A percentile compares a stretch with the other conserved stretches of the same genome.
Evolutionary conservation across 306 rosid species (phyloP).

Genomic region (Pyrus betulifolia): DNA sequence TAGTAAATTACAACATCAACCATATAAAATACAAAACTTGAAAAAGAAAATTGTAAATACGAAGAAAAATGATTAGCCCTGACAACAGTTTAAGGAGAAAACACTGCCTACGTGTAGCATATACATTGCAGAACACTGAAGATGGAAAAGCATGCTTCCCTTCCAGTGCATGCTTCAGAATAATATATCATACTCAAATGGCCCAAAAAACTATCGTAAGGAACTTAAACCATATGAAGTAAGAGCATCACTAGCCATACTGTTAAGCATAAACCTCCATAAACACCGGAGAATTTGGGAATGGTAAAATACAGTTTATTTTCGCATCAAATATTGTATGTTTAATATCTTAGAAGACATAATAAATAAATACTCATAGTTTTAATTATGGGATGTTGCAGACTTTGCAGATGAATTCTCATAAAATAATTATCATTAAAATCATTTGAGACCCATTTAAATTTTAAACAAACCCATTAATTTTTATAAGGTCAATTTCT

Average conservation of each 20-base stretch:
- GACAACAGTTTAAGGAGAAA: neutral
- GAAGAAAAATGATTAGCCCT: neutral
- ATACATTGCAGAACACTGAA: neutral
- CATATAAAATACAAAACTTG: neutral
- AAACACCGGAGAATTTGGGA: neutral
- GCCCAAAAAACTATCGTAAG: neutral
- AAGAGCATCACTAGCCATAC: neutral
- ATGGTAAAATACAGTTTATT: neutral
- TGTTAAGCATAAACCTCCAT: neutral
- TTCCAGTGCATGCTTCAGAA: neutral
- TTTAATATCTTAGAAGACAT: neutral
- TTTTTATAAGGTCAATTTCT: neutral
- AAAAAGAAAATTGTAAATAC: neutral
- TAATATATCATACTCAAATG: neutral
- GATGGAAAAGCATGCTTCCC: neutral
- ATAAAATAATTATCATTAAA: neutral
- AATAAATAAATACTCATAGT: neutral
- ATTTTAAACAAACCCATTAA: neutral
- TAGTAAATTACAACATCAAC: neutral
- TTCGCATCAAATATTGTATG: neutral
- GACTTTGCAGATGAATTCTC: neutral
- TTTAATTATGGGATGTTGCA: neutral
- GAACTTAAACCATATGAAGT: neutral
- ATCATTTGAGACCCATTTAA: neutral
- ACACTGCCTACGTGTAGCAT: neutral